Evolutionary conservation across 1,284 basidiomycete genomes (phyloP), one percentile per base, ranked within the genome.

Genomic region (Earliella scabrosa): DNA sequence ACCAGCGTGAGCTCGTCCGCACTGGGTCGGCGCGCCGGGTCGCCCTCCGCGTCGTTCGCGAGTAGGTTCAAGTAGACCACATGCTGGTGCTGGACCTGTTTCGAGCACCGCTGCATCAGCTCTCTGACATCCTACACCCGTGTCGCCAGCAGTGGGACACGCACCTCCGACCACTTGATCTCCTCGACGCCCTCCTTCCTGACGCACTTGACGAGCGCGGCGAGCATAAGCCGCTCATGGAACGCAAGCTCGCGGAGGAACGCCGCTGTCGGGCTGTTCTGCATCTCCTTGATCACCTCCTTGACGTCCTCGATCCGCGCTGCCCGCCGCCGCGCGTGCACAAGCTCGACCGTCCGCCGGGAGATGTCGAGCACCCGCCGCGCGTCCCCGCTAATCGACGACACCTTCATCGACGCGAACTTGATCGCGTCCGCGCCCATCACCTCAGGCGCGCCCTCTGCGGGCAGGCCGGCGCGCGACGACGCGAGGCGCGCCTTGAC

Each of bases 351-450:
- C 0, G 93, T 88, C 4, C 94, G 88, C 63, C 94, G 81, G 76
- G 95, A 98, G 26, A 97, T 92, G 71, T 99, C 97, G 53, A 99
- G 79, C 31, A 97, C 93, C 31, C 96, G 82, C 43, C 97, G 80
- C 1, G 97, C 97, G 71, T 99, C 97, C 18, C 97, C 97, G 56
- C 93, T 95, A 56, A 98, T 93, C 24, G 90, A 89, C 16, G 94
- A 90, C 50, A 98, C 93, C 66, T 92, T 94, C 77, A 93, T 94
- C 0, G 96, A 88, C 1, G 95, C 94, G 59, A 97, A 87, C 68
- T 87, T 90, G 63, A 99, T 84, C 0, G 92, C 96, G 66, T 96
- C 93, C 0, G 85, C 74, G 10, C 81, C 77, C 43, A 95, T 83
- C 10, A 92, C 87, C 23, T 82, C 80, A 0, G 72, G 71, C 18